Percentiles rank a stretch among this genome's conserved stretches.
phyloP scores from a whole-genome alignment of 257 asterid genomes.

The Paraleonurus japonicus region DNA sequence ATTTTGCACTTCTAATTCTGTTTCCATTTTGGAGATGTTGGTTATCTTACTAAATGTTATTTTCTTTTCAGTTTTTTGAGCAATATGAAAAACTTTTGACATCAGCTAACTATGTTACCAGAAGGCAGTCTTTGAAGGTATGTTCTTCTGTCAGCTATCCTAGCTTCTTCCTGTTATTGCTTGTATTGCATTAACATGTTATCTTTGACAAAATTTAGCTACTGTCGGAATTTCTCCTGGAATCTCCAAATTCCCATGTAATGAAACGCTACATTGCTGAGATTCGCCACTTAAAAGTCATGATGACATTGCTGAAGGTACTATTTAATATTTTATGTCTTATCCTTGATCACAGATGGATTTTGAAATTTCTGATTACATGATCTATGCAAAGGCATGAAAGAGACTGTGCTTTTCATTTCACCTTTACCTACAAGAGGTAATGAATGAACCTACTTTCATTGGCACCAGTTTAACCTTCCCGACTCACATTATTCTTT shows the following conservation, averaged over 20 bases:
- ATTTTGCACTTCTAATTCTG: constrained; percentile 8
- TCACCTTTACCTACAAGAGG: background rate
- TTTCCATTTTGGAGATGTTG: constrained; percentile 3
- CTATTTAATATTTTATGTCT: constrained; percentile 19
- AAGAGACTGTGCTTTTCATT: background rate
- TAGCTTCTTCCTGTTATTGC: constrained; percentile 25
- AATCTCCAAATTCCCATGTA: constrained; percentile 80
- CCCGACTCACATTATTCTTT: background rate
- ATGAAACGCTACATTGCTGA: constrained; percentile 92
- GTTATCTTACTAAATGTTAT: constrained; percentile 18
- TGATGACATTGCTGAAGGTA: constrained; percentile 95
- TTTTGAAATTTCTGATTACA: constrained; percentile 9
- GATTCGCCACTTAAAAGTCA: constrained; percentile 79
- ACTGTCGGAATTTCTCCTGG: constrained; percentile 91
- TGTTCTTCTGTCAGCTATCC: constrained; percentile 31
- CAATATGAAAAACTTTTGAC: constrained; percentile 80
- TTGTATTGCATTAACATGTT: constrained; percentile 35
- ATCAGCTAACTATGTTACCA: constrained; percentile 83
- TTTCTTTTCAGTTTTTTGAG: constrained; percentile 76
- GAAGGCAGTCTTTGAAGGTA: constrained; percentile 99
- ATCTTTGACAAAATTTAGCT: constrained; percentile 56
- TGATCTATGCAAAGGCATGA: constrained; percentile 8
- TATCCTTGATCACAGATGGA: constrained; percentile 16
- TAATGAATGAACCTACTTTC: constrained; percentile 1
- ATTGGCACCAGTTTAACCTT: constrained; percentile 9